phyloP scores from a whole-genome alignment of 2,329 filamentous ascomycete species.

The Paracorniculantispora psalliotae region DNA sequence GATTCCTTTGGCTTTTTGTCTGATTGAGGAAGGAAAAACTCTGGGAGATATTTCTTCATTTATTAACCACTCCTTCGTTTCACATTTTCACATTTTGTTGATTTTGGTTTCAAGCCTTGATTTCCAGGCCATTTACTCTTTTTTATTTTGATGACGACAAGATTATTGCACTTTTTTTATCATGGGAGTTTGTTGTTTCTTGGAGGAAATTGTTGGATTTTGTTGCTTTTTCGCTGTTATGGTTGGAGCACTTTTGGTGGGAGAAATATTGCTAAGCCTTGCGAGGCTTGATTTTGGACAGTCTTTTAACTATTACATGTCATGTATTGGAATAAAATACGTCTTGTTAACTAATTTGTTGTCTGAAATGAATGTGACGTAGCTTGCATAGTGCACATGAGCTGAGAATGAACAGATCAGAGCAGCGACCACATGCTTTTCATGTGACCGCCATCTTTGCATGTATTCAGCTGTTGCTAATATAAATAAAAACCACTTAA shows the following conservation, averaged over 20 bases:
- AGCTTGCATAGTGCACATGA: neutral
- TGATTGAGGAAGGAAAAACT: neutral
- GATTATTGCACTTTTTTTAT: neutral
- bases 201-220: neutral
- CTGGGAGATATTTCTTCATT: neutral
- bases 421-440: too few relatives aligned
- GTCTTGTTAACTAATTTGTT: neutral
- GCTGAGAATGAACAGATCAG: too few relatives aligned
- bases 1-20: neutral
- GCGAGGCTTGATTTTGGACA: neutral
- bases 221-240: too few relatives aligned
- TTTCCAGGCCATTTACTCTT: neutral
- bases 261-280: neutral
- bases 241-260: neutral
- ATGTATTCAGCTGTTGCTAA: too few relatives aligned
- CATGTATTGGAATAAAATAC: neutral
- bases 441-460: too few relatives aligned
- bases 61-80: neutral
- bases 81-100: neutral
- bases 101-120: neutral
- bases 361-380: neutral
- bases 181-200: neutral
- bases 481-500: too few relatives aligned
- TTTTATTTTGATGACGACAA: neutral
- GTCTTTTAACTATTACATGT: neutral